These are phyloP conservation scores for Cytospora schulzeri DNA, from an alignment of 2,329 filamentous ascomycete species.

Conservation along the genomic window DNA sequence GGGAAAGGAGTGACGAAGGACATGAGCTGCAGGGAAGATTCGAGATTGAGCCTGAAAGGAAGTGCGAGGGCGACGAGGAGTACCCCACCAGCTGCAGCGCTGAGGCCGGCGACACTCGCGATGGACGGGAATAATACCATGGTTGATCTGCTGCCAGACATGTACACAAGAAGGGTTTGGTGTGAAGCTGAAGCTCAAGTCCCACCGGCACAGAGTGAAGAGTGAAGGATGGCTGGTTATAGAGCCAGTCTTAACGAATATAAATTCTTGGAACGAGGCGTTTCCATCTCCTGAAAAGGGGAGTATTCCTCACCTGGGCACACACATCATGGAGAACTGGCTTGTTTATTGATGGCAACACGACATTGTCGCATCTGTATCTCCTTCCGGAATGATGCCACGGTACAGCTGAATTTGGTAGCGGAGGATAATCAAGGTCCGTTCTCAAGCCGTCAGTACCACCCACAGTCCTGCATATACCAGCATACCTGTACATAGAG, in stretches of 20 bases:
- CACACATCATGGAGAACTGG: background rate
- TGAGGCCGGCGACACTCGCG: background rate
- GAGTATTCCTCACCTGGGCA: background rate
- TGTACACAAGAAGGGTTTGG: too few species aligned
- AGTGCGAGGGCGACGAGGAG: conserved; percentile 21
- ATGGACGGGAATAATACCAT: background rate
- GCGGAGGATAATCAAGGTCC: background rate
- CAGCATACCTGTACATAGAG: too few species aligned
- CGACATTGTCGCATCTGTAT: background rate
- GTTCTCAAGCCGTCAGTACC: background rate
- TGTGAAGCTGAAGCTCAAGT: background rate
- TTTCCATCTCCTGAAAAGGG: background rate
- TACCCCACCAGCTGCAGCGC: background rate
- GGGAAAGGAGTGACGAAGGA: conserved; percentile 32
- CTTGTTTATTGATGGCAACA: too few species aligned
- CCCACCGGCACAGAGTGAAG: background rate
- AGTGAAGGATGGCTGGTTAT: background rate
- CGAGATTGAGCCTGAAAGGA: conserved; percentile 25
- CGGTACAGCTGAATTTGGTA: background rate
- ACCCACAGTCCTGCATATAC: background rate
- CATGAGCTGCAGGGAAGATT: conserved; percentile 22
- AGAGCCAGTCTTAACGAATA: background rate
- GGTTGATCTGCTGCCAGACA: background rate
- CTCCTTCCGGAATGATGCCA: background rate
- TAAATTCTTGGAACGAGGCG: background rate